Evolutionary conservation across 169 alveolate genomes (phyloP).

Genomic region (Sarcocystis neurona): DNA sequence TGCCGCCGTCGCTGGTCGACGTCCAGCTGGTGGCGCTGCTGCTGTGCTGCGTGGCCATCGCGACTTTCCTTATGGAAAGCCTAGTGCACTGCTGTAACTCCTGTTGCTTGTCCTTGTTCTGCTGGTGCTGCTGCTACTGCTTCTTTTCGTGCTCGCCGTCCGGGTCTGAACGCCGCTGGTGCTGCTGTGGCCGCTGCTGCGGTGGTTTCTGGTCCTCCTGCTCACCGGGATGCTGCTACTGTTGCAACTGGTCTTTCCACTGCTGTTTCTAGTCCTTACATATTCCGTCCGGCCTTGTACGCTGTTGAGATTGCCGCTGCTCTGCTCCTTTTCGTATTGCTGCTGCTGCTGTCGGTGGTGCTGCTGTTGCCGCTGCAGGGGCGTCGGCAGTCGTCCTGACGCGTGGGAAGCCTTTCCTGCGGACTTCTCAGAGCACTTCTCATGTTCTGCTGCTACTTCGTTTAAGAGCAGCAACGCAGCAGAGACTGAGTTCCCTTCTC

Average conservation of each 20-base stretch:
- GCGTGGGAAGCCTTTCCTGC: constrained; percentile 48
- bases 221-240: neutral
- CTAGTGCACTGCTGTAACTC: no score
- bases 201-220: no score
- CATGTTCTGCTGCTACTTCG: constrained; percentile 4
- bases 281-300: neutral
- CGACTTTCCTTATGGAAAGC: no score
- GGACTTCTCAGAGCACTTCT: constrained; percentile 24
- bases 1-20: no score
- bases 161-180: no score
- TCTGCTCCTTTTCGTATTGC: neutral
- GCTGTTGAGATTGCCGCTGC: neutral
- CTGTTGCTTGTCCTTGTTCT: no score
- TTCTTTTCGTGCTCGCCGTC: no score
- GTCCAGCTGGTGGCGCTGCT: no score
- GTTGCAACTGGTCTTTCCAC: neutral
- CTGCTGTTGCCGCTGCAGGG: constrained; percentile 38
- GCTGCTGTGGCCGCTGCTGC: no score
- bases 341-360: neutral
- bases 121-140: no score
- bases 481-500: constrained; percentile 55
- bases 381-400: constrained; percentile 51
- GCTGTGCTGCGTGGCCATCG: no score
- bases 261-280: neutral
- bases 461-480: constrained; percentile 26